A percentile compares a stretch with the other conserved stretches of the same genome.
Conservation (phyloP, 306 rosid genomes). For the Bauhinia variegata region DNA sequence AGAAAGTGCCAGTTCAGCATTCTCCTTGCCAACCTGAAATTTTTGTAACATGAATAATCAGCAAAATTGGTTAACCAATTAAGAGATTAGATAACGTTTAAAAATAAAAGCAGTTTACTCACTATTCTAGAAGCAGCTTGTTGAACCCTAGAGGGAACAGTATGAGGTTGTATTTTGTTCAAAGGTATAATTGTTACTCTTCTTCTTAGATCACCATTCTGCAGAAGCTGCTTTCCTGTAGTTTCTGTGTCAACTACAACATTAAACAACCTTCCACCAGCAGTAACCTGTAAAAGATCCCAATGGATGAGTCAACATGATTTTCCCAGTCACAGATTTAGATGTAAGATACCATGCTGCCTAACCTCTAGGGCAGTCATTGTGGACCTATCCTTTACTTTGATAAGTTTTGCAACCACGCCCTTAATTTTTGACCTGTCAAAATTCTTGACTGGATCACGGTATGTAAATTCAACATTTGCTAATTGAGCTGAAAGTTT, state of each 20-base stretch:
- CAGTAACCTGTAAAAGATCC: slow-evolving; percentile 70
- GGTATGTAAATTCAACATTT: slow-evolving; percentile 72
- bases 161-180: slow-evolving; percentile 76
- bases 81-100: slow-evolving; percentile 4
- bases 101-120: slow-evolving; percentile 40
- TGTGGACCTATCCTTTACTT: slow-evolving; percentile 79
- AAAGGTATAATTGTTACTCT: slow-evolving; percentile 95
- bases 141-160: slow-evolving; percentile 61
- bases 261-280: slow-evolving; percentile 92
- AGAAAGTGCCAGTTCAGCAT: slow-evolving; percentile 81
- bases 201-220: slow-evolving; percentile 84
- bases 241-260: slow-evolving; percentile 89
- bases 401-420: slow-evolving; percentile 87
- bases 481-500: slow-evolving; percentile 74
- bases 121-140: slow-evolving; percentile 77
- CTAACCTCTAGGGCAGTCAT: slow-evolving; percentile 97
- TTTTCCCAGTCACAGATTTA: slow-evolving; percentile 16
- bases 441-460: slow-evolving; percentile 81
- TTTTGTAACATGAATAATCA: slow-evolving; percentile 23
- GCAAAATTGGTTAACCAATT: slow-evolving; percentile 16
- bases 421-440: slow-evolving; percentile 96
- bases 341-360: slow-evolving; percentile 12
- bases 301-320: slow-evolving; percentile 28
- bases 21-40: slow-evolving; percentile 89
- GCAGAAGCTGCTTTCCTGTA: slow-evolving; percentile 87